phyloP scores from a whole-genome alignment of 2,329 filamentous ascomycete species.

The Penicillium sp. region DNA sequence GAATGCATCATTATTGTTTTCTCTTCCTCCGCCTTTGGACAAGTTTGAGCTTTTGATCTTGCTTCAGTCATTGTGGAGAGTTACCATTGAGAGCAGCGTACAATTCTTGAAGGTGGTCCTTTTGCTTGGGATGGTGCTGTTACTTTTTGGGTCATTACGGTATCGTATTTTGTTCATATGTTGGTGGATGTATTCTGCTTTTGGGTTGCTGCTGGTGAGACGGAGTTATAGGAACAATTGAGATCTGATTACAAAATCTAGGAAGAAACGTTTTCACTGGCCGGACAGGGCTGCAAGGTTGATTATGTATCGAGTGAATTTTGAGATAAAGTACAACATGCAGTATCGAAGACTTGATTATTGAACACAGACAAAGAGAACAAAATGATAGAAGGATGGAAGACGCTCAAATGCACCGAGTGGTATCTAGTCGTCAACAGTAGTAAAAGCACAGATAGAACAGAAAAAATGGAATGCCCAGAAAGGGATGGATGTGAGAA shows the following conservation, averaged over 20 bases:
- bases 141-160: background rate
- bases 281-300: background rate
- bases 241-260: too few species aligned
- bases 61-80: too few species aligned
- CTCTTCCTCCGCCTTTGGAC: too few species aligned
- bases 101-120: background rate
- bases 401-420: slow-evolving; percentile 30
- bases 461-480: slow-evolving; percentile 3
- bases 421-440: slow-evolving; percentile 29
- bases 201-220: background rate
- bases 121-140: background rate
- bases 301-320: background rate
- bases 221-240: background rate
- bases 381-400: slow-evolving; percentile 8
- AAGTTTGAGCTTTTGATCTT: too few species aligned
- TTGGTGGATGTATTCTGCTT: background rate
- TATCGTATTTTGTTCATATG: background rate
- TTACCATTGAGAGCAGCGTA: too few species aligned
- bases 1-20: too few species aligned
- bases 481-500: background rate
- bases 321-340: background rate
- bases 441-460: slow-evolving; percentile 3
- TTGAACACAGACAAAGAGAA: background rate
- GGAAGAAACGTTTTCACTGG: background rate
- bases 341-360: background rate